phyloP scores from a whole-genome alignment of 2,329 filamentous ascomycete species.

The Colletotrichum horii region DNA sequence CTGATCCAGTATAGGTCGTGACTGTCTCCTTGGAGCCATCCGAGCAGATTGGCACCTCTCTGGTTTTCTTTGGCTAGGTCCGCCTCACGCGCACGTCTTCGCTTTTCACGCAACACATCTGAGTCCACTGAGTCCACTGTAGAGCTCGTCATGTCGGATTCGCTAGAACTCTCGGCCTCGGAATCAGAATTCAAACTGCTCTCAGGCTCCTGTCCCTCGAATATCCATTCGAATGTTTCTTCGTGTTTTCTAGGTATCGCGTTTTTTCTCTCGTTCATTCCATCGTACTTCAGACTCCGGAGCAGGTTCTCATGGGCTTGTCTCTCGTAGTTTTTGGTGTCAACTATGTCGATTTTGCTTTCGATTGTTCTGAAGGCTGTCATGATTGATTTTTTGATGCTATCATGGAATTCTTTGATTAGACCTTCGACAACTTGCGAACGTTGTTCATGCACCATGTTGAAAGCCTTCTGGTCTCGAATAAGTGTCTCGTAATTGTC shows the following conservation, averaged over 20 bases:
- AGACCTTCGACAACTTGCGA: neutral
- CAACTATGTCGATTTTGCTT: neutral
- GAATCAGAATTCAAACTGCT: too few species aligned
- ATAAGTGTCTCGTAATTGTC: neutral
- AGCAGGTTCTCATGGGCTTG: neutral
- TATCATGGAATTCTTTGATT: neutral
- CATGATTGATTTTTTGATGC: neutral
- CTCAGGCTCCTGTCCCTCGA: too few species aligned
- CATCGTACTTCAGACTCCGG: neutral
- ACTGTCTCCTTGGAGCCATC: neutral
- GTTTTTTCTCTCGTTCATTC: neutral
- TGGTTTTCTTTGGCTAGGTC: neutral
- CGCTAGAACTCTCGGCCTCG: neutral
- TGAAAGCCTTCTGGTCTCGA: neutral
- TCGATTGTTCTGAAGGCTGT: neutral
- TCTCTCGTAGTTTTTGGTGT: neutral
- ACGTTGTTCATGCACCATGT: neutral
- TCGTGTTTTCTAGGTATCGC: neutral
- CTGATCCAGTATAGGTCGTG: conserved; percentile 30
- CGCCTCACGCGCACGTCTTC: neutral
- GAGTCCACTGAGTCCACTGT: too few species aligned
- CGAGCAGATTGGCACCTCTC: neutral
- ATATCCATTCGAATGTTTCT: neutral
- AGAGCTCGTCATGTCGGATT: neutral
- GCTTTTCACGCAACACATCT: neutral